A percentile compares a stretch with the other conserved stretches of the same genome.
Conservation (phyloP, 805 yeast genomes). For the Ogataea corticis region DNA sequence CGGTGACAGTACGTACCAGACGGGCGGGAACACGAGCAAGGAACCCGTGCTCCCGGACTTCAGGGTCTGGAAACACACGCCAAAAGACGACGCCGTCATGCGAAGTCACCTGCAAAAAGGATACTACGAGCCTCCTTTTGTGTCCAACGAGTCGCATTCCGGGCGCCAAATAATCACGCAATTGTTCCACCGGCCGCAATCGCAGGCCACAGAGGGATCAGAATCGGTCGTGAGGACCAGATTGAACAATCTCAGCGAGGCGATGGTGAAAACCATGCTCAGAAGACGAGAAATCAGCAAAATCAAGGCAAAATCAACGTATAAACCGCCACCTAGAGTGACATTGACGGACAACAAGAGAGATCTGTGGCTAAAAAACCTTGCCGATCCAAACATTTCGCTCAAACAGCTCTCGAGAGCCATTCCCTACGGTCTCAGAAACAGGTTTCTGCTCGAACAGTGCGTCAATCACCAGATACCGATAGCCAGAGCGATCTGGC, state of each 20-base stretch:
- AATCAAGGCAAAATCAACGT: constrained; percentile 51
- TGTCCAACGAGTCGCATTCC: constrained; percentile 66
- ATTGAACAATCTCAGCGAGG: constrained; percentile 46
- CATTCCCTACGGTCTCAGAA: constrained; percentile 87
- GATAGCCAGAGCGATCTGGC: constrained; percentile 82
- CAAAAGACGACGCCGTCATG: constrained; percentile 54
- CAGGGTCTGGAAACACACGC: constrained; percentile 64
- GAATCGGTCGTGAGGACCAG: constrained; percentile 21
- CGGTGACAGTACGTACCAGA: neutral
- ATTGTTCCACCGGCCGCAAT: constrained; percentile 27
- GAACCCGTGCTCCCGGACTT: constrained; percentile 62
- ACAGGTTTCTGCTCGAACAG: constrained; percentile 70
- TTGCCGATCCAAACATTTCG: constrained; percentile 68
- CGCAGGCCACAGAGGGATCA: constrained; percentile 5
- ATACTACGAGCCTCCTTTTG: constrained; percentile 60
- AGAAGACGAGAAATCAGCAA: constrained; percentile 46
- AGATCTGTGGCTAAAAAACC: constrained; percentile 82
- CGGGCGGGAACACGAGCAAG: constrained; percentile 5
- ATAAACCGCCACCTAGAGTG: constrained; percentile 84
- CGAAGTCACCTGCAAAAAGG: constrained; percentile 68
- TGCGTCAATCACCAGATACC: constrained; percentile 71
- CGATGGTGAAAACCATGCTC: constrained; percentile 50
- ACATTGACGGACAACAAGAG: constrained; percentile 85
- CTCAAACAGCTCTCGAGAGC: constrained; percentile 69
- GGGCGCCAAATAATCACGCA: constrained; percentile 59